These are phyloP conservation scores for Cutaneotrichosporon cyanovorans DNA, from an alignment of 1,284 basidiomycete genomes.

Conservation along the genomic window DNA sequence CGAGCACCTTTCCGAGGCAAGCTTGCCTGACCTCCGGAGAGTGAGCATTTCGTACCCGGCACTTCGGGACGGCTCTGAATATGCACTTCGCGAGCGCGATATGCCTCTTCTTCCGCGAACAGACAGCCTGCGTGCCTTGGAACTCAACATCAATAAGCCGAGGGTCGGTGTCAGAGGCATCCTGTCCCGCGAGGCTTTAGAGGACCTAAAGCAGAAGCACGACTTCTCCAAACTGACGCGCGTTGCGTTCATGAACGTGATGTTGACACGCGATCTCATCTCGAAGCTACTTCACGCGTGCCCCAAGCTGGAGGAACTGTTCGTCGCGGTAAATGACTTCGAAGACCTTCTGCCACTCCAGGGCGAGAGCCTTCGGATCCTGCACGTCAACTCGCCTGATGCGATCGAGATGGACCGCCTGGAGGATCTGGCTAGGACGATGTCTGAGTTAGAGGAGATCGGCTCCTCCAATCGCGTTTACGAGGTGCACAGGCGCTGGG, in stretches of 20 bases:
- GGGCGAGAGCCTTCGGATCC: slow-evolving; percentile 17
- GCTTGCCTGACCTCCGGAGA: slow-evolving; percentile 18
- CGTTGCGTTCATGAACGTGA: slow-evolving; percentile 32
- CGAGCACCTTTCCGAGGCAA: slow-evolving; percentile 22
- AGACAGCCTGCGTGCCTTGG: slow-evolving; percentile 22
- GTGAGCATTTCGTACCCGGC: slow-evolving; percentile 29
- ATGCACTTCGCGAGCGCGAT: slow-evolving; percentile 12
- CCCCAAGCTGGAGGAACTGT: slow-evolving; percentile 30
- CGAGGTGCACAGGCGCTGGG: slow-evolving; percentile 29
- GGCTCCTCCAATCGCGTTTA: slow-evolving; percentile 41
- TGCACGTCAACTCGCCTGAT: slow-evolving; percentile 36
- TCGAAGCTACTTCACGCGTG: slow-evolving; percentile 10
- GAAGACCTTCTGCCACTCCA: slow-evolving; percentile 13
- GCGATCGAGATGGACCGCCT: slow-evolving; percentile 23
- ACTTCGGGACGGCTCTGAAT: neutral
- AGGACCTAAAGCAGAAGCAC: slow-evolving; percentile 12
- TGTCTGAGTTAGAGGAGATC: slow-evolving; percentile 32
- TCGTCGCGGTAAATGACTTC: slow-evolving; percentile 17
- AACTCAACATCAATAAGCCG: slow-evolving; percentile 26
- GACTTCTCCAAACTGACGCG: slow-evolving; percentile 19
- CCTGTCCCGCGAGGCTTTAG: slow-evolving; percentile 15
- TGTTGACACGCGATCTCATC: slow-evolving; percentile 17
- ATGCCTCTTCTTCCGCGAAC: slow-evolving; percentile 24
- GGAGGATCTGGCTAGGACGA: slow-evolving; percentile 17
- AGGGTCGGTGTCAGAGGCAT: slow-evolving; percentile 5